Evolutionary conservation across 2,329 filamentous ascomycete species (phyloP).

Genomic region (Colletotrichum lentis): DNA sequence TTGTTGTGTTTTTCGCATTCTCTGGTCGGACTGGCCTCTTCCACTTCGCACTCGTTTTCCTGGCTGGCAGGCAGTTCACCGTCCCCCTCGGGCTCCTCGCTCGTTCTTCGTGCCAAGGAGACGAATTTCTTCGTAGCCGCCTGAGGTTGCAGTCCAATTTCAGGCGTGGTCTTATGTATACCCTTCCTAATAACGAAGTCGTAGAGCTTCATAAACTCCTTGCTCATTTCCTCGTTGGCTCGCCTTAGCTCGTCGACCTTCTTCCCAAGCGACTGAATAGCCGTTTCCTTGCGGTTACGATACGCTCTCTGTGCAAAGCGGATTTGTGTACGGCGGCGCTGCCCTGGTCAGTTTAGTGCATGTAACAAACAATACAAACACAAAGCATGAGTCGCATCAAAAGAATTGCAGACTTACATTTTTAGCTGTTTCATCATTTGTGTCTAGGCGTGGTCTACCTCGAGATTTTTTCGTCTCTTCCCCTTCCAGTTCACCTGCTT

Average conservation of each 20-base stretch:
- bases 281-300: conserved; percentile 82
- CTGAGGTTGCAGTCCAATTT: conserved; percentile 65
- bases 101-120: conserved; percentile 58
- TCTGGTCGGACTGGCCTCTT: too few relatives aligned
- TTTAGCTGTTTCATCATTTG: conserved; percentile 78
- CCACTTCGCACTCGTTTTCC: conserved; percentile 17
- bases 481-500: conserved; percentile 48
- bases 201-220: conserved; percentile 72
- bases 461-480: conserved; percentile 68
- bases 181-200: conserved; percentile 67
- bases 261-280: conserved; percentile 76
- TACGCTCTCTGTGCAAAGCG: conserved; percentile 87
- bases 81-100: conserved; percentile 50
- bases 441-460: conserved; percentile 78
- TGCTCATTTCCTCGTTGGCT: conserved; percentile 77
- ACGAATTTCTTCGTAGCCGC: conserved; percentile 67
- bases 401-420: conserved; percentile 71
- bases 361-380: background rate
- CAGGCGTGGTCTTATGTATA: conserved; percentile 64
- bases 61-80: conserved; percentile 41
- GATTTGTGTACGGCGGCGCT: conserved; percentile 87
- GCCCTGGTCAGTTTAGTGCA: conserved; percentile 39
- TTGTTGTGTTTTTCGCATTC: too few relatives aligned
- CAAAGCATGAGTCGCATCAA: too few relatives aligned
- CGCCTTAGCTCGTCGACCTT: conserved; percentile 74